These are phyloP conservation scores for Claviceps maximensis DNA, from an alignment of 2,329 filamentous ascomycete genomes.

Conservation along the genomic window DNA sequence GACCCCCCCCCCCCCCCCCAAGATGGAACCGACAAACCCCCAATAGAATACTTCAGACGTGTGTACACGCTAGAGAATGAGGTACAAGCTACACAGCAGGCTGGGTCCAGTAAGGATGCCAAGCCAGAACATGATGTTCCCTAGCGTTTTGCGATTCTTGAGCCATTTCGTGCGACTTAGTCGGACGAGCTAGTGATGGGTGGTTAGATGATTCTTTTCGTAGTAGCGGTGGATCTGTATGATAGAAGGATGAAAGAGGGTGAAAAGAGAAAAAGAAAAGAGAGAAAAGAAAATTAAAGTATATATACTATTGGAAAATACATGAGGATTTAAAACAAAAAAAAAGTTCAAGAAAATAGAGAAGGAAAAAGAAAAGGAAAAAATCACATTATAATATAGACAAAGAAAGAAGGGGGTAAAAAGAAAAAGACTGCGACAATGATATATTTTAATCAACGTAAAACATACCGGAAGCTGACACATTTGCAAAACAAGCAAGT, in stretches of 20 bases:
- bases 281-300: too few relatives aligned
- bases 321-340: too few relatives aligned
- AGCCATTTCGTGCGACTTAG: slow-evolving; percentile 55
- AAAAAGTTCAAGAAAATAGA: background rate
- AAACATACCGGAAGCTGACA: slow-evolving; percentile 49
- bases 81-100: slow-evolving; percentile 46
- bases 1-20: too few relatives aligned
- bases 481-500: slow-evolving; percentile 62
- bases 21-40: too few relatives aligned
- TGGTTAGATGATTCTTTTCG: too few relatives aligned
- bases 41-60: too few relatives aligned
- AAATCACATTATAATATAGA: too few relatives aligned
- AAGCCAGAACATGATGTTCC: slow-evolving; percentile 67
- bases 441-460: too few relatives aligned
- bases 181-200: slow-evolving; percentile 37
- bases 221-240: too few relatives aligned
- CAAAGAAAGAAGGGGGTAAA: background rate
- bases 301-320: too few relatives aligned
- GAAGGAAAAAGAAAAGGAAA: background rate
- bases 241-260: background rate
- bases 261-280: background rate
- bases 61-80: slow-evolving; percentile 42
- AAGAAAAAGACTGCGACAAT: too few relatives aligned
- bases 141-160: slow-evolving; percentile 46
- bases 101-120: slow-evolving; percentile 68